Conservation (phyloP, 148 eudicot species). For the Amaranthus cruentus region DNA sequence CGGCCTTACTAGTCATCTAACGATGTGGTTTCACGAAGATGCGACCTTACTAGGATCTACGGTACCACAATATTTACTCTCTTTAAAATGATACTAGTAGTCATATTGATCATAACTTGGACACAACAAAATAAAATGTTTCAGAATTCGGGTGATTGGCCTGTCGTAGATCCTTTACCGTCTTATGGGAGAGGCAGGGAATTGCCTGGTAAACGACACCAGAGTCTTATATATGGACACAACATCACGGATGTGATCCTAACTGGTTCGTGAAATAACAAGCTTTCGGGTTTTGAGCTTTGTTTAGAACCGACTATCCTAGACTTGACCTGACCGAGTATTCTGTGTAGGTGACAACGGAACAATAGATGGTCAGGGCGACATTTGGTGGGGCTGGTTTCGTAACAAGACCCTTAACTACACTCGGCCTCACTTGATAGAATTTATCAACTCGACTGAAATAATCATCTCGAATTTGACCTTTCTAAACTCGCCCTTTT, state of each 20-base stretch:
- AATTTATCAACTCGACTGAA: constrained; percentile 32
- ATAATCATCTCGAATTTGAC: constrained; percentile 37
- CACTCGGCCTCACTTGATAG: constrained; percentile 43
- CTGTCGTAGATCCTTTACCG: constrained; percentile 33
- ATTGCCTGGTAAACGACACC: constrained; percentile 29
- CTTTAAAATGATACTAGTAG: too few relatives aligned
- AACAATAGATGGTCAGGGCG: constrained; percentile 46
- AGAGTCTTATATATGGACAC: constrained; percentile 33
- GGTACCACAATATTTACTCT: constrained; percentile 13
- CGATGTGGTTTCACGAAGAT: constrained; percentile 26
- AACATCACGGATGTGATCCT: constrained; percentile 30
- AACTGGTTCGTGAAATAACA: constrained; percentile 23
- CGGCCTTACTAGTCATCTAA: constrained; percentile 29
- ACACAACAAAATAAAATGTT: not conserved
- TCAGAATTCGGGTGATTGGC: constrained; percentile 29
- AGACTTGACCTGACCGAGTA: not conserved
- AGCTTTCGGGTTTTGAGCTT: not conserved
- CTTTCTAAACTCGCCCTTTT: constrained; percentile 43
- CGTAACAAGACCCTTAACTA: constrained; percentile 23
- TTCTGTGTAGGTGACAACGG: constrained; percentile 35
- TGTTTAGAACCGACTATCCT: not conserved
- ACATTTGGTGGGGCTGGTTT: constrained; percentile 42
- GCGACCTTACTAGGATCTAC: constrained; percentile 31
- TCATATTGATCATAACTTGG: not conserved
- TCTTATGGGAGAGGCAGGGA: constrained; percentile 39